These are phyloP conservation scores for Suhomyces kunorum DNA, from an alignment of 1,139 yeast genomes.

Conservation along the genomic window DNA sequence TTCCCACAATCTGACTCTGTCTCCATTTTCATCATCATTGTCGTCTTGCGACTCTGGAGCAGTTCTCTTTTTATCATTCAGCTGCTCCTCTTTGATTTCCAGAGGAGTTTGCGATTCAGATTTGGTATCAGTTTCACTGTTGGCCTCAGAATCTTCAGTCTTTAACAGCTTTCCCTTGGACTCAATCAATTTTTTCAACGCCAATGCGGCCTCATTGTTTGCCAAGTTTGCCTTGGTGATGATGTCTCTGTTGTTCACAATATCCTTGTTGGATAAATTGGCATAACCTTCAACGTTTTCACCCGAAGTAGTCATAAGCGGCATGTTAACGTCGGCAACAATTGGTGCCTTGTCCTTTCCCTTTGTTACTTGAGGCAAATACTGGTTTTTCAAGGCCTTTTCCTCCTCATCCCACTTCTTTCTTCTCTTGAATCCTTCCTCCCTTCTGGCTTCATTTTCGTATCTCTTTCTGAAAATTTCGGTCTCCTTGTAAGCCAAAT, in stretches of 20 bases:
- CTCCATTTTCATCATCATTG: conserved; percentile 32
- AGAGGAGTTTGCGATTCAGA: conserved; percentile 1
- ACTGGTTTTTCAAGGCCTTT: conserved; percentile 34
- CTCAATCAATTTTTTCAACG: conserved; percentile 51
- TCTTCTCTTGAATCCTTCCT: conserved; percentile 64
- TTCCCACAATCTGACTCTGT: conserved; percentile 74
- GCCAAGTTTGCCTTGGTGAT: conserved; percentile 78
- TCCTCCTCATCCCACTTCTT: conserved; percentile 47
- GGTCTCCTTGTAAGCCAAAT: conserved; percentile 72
- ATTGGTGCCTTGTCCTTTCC: conserved; percentile 80
- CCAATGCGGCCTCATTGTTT: conserved; percentile 69
- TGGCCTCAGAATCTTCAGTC: conserved; percentile 25
- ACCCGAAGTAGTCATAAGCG: conserved; percentile 71
- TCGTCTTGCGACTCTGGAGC: background rate
- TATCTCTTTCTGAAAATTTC: conserved; percentile 73
- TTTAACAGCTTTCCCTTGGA: conserved; percentile 35
- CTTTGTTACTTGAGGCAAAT: conserved; percentile 46
- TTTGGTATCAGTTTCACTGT: conserved; percentile 13
- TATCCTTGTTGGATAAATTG: conserved; percentile 67
- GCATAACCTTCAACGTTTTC: conserved; percentile 64
- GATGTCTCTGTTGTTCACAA: conserved; percentile 65
- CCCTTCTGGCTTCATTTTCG: conserved; percentile 66
- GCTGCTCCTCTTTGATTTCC: background rate
- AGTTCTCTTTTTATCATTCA: conserved; percentile 3
- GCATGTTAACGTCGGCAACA: conserved; percentile 70